These are phyloP conservation scores for Dothidotthia symphoricarpi DNA, from an alignment of 2,329 filamentous ascomycete species.

Conservation along the genomic window DNA sequence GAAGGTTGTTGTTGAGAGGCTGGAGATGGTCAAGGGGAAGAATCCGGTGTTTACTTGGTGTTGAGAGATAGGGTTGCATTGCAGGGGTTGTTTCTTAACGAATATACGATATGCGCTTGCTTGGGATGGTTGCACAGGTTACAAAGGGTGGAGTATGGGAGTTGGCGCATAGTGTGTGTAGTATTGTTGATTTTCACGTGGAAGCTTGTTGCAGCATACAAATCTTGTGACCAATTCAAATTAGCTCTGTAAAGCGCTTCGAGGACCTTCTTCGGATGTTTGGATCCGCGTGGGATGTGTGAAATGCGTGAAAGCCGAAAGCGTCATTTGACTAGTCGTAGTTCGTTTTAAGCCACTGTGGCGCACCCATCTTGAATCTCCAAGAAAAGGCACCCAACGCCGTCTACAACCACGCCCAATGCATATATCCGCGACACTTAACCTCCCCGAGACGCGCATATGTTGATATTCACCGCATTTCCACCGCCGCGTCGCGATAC, in stretches of 20 bases:
- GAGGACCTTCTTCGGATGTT: no score
- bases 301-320: not conserved
- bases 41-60: conserved; percentile 99
- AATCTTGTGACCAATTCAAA: no score
- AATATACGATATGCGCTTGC: no score
- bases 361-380: no score
- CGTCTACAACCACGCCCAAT: conserved; percentile 7
- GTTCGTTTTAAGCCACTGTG: no score
- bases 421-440: conserved; percentile 1
- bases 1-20: conserved; percentile 93
- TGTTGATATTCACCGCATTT: conserved; percentile 12
- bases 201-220: no score
- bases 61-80: conserved; percentile 49
- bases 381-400: conserved; percentile 22
- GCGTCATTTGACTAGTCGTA: not conserved
- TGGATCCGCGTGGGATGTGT: not conserved
- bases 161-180: no score
- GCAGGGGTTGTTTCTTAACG: no score
- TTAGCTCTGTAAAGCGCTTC: no score
- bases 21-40: conserved; percentile 92
- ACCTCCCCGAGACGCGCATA: conserved; percentile 7
- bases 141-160: not conserved
- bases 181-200: no score
- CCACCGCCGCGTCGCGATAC: conserved; percentile 15
- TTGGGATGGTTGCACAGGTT: not conserved